Conservation (phyloP, 257 asterid genomes). For the Eucommia ulmoides region DNA sequence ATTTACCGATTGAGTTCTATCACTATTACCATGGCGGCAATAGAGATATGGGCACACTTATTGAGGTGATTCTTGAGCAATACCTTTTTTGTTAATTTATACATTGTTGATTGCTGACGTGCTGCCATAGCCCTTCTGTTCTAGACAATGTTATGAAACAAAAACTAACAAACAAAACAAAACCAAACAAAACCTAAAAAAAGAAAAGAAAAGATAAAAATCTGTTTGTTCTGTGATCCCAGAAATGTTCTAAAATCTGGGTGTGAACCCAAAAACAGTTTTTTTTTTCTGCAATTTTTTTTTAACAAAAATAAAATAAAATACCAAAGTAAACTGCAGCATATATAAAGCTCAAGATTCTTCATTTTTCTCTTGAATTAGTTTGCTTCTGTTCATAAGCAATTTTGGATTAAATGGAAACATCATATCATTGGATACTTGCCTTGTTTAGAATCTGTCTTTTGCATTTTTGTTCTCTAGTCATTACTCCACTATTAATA, state of each 20-base stretch:
- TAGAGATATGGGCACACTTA: conserved; percentile 90
- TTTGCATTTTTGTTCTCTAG: no score
- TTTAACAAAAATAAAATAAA: no score
- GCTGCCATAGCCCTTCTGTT: neutral
- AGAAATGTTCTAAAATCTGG: no score
- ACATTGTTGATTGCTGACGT: neutral
- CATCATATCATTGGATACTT: neutral
- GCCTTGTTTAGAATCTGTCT: conserved; percentile 3
- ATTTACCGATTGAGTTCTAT: conserved; percentile 83
- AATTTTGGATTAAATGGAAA: no score
- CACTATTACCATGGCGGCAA: conserved; percentile 94
- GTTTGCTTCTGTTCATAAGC: neutral
- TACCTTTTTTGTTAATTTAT: neutral
- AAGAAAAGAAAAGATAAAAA: no score
- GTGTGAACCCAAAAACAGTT: no score
- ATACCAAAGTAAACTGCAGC: no score
- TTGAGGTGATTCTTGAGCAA: conserved; percentile 48
- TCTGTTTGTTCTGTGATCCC: no score
- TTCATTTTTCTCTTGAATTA: neutral
- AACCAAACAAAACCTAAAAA: neutral
- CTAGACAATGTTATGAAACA: neutral
- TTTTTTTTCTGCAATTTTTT: no score
- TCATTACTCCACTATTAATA: no score
- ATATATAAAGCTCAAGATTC: neutral
- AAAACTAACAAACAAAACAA: neutral